Evolutionary conservation across 768 basidiomycete species (phyloP).

Genomic region (Suillus tomentosus): DNA sequence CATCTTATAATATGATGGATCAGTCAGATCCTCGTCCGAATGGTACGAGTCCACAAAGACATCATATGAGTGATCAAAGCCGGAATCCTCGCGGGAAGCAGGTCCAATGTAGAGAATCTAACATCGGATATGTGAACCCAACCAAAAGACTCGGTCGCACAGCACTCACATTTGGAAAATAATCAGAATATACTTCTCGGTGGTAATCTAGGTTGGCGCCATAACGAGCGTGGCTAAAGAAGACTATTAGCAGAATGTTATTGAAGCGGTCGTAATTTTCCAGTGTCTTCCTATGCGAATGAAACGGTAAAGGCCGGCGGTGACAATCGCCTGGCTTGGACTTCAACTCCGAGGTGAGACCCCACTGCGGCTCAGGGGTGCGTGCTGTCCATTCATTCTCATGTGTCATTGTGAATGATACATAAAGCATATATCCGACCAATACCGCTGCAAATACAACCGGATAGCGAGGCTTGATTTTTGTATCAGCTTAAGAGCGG

Average conservation of each 20-base stretch:
- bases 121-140: not conserved
- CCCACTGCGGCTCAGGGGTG: not conserved
- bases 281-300: conserved; percentile 16
- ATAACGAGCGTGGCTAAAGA: conserved; percentile 53
- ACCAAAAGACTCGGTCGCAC: not conserved
- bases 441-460: conserved; percentile 9
- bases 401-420: not conserved
- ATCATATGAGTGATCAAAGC: conserved; percentile 51
- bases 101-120: conserved; percentile 54
- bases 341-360: conserved; percentile 1
- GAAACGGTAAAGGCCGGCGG: conserved; percentile 26
- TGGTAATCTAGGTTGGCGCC: conserved; percentile 49
- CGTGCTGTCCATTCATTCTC: conserved; percentile 8
- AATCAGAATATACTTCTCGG: conserved; percentile 46
- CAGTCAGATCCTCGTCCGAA: conserved; percentile 43
- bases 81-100: conserved; percentile 45
- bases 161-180: conserved; percentile 49
- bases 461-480: not conserved
- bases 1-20: conserved; percentile 41
- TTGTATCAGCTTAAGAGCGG: not conserved
- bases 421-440: not conserved
- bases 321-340: conserved; percentile 16
- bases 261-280: conserved; percentile 40
- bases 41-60: conserved; percentile 50
- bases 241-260: conserved; percentile 47